Conservation (phyloP, 1,139 yeast species). For the Yamadazyma taylorii region DNA sequence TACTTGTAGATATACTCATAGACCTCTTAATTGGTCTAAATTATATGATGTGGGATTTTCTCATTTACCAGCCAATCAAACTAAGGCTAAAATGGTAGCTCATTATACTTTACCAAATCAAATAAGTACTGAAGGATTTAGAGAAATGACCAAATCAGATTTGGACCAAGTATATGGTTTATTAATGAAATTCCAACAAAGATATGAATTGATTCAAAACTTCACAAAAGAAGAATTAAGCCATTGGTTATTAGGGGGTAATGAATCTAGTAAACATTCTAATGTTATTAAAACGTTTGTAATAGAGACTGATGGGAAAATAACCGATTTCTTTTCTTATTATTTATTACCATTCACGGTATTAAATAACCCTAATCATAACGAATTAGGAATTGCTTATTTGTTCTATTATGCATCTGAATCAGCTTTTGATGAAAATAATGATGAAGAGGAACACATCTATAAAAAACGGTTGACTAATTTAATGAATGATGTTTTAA, state of each 20-base stretch:
- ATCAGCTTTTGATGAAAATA: slow-evolving; percentile 32
- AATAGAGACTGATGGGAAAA: slow-evolving; percentile 69
- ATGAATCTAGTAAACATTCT: slow-evolving; percentile 16
- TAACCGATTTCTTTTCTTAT: slow-evolving; percentile 88
- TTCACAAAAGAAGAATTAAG: slow-evolving; percentile 69
- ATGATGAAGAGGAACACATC: slow-evolving; percentile 23
- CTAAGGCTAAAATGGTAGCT: slow-evolving; percentile 82
- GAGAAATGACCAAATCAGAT: slow-evolving; percentile 63
- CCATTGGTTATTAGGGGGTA: slow-evolving; percentile 78
- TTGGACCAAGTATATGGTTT: slow-evolving; percentile 61
- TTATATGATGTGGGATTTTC: slow-evolving; percentile 88
- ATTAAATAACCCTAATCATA: slow-evolving; percentile 63
- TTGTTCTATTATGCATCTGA: slow-evolving; percentile 87
- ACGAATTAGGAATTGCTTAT: slow-evolving; percentile 81
- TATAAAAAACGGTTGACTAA: slow-evolving; percentile 59
- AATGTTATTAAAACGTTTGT: slow-evolving; percentile 78
- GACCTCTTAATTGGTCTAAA: slow-evolving; percentile 91
- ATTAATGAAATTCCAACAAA: slow-evolving; percentile 59
- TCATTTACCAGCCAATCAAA: slow-evolving; percentile 71
- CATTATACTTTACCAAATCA: slow-evolving; percentile 67
- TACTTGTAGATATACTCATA: slow-evolving; percentile 89
- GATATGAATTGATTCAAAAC: slow-evolving; percentile 71
- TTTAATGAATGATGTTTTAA: slow-evolving; percentile 73
- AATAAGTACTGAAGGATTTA: slow-evolving; percentile 59
- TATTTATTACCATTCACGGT: slow-evolving; percentile 88